Percentiles rank a stretch among this genome's conserved stretches.
Conservation (phyloP, 306 rosid genomes). For the Cucurbita moschata region DNA sequence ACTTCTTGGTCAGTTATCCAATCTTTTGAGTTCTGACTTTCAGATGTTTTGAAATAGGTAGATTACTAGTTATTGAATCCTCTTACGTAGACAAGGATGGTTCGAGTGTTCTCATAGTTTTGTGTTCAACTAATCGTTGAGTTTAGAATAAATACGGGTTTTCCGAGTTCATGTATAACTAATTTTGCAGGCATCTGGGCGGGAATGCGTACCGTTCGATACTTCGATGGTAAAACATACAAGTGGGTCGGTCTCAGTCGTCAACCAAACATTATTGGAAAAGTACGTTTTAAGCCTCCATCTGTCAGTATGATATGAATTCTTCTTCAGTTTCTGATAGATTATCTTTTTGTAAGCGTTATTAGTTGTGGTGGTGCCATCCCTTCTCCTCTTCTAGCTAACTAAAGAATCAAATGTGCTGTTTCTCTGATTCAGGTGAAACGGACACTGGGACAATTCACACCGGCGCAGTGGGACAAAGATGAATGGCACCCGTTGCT, state of each 20-base stretch:
- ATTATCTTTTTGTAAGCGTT: background rate
- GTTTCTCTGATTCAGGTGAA: slow-evolving; percentile 44
- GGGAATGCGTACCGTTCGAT: slow-evolving; percentile 92
- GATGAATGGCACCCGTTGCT: slow-evolving; percentile 98
- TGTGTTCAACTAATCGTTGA: background rate
- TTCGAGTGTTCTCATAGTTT: background rate
- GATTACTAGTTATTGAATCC: background rate
- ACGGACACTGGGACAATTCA: slow-evolving; percentile 81
- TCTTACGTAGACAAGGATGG: background rate
- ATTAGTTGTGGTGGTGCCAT: background rate
- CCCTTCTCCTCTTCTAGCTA: background rate
- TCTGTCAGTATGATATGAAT: background rate
- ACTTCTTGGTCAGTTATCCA: background rate
- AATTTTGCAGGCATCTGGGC: slow-evolving; percentile 87
- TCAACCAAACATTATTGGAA: slow-evolving; percentile 90
- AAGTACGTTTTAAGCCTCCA: slow-evolving; percentile 35
- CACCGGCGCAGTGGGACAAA: slow-evolving; percentile 98
- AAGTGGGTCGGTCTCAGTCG: slow-evolving; percentile 99
- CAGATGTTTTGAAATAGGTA: background rate
- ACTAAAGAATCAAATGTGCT: background rate
- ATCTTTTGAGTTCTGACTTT: background rate
- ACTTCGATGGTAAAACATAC: slow-evolving; percentile 95
- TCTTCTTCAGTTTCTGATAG: background rate
- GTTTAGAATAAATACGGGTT: background rate
- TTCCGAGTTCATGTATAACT: background rate